Evolutionary conservation across 768 basidiomycete genomes (phyloP).

Genomic region (Podaxis sp.): DNA sequence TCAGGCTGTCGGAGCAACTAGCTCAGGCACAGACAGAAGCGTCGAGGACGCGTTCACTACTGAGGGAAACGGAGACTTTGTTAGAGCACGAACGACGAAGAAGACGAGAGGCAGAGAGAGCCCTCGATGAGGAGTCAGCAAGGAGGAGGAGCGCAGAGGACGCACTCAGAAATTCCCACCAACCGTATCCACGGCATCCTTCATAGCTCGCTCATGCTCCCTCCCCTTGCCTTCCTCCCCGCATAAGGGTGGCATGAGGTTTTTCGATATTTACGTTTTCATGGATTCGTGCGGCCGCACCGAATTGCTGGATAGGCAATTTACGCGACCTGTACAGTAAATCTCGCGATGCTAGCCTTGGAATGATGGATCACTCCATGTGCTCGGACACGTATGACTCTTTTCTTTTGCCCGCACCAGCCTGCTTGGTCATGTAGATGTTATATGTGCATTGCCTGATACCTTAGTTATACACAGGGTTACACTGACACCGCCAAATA

Average conservation of each 20-base stretch:
- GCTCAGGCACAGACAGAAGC: slow-evolving; percentile 61
- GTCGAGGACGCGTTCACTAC: slow-evolving; percentile 49
- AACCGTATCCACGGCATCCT: slow-evolving; percentile 8
- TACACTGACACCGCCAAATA: slow-evolving; percentile 11
- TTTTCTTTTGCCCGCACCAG: neutral
- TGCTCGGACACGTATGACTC: neutral
- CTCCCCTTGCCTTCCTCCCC: neutral
- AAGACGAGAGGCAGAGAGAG: slow-evolving; percentile 57
- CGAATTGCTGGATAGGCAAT: neutral
- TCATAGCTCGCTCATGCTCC: neutral
- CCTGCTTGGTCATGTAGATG: slow-evolving; percentile 1
- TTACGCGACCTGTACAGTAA: slow-evolving; percentile 1
- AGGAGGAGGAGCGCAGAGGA: slow-evolving; percentile 29
- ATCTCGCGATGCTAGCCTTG: neutral
- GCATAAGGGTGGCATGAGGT: neutral
- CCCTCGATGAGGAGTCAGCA: slow-evolving; percentile 18
- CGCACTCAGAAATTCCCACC: slow-evolving; percentile 16
- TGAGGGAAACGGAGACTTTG: slow-evolving; percentile 54
- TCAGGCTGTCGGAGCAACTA: slow-evolving; percentile 70
- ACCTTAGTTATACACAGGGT: neutral
- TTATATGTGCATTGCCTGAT: slow-evolving; percentile 2
- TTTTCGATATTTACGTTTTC: neutral
- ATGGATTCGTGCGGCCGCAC: neutral
- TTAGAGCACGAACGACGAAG: slow-evolving; percentile 54
- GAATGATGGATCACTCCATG: neutral